These are phyloP conservation scores for Zizania palustris DNA, from an alignment of 202 grass and related monocot species.

Conservation along the genomic window DNA sequence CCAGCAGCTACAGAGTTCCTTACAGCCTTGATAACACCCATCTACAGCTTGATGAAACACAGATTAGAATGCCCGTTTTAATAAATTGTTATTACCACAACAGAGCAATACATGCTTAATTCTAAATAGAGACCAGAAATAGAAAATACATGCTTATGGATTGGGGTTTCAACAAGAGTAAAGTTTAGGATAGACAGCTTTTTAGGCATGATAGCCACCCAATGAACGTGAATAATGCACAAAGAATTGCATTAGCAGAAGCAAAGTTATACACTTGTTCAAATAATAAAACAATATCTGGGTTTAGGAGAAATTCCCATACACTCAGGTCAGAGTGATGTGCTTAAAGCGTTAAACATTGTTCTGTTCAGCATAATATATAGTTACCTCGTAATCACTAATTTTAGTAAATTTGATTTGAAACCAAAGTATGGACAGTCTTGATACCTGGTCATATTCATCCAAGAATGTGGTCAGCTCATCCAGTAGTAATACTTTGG, in stretches of 20 bases:
- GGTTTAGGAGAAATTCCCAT: no score
- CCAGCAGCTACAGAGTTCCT: conserved; percentile 70
- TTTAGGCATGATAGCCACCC: conserved; percentile 9
- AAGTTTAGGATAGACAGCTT: neutral
- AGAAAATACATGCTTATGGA: neutral
- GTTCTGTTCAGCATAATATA: neutral
- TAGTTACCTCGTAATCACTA: neutral
- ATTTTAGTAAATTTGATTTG: neutral
- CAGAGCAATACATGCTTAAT: neutral
- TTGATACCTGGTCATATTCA: conserved; percentile 83
- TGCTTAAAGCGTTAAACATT: neutral
- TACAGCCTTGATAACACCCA: conserved; percentile 82
- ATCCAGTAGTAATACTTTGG: conserved; percentile 81
- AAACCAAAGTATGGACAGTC: conserved; percentile 17
- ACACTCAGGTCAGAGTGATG: no score
- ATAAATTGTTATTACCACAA: neutral
- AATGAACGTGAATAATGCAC: conserved; percentile 13
- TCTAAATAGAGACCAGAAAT: neutral
- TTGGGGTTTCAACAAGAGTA: neutral
- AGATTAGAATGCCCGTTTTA: neutral
- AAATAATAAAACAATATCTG: neutral
- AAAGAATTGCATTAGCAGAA: neutral
- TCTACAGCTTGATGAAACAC: conserved; percentile 49
- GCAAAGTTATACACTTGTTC: neutral
- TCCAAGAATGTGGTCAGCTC: conserved; percentile 96